Percentiles rank a stretch among this genome's conserved stretches.
These are phyloP conservation scores for Plectranthus barbatus DNA, from an alignment of 257 asterid genomes.

Conservation along the genomic window DNA sequence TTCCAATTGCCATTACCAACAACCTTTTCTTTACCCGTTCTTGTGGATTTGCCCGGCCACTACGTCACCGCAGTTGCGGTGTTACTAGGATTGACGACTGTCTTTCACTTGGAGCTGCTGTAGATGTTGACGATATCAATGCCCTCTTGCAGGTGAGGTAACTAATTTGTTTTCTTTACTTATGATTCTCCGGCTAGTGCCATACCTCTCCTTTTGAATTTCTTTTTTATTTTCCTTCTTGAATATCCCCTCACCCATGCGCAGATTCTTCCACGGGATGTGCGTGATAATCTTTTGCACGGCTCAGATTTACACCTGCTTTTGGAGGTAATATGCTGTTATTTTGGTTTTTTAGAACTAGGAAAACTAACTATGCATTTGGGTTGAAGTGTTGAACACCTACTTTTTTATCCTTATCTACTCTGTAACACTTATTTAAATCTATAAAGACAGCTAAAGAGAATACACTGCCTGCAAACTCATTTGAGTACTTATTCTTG, in stretches of 20 bases:
- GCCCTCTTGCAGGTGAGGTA: slow-evolving; percentile 37
- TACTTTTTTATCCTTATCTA: not conserved
- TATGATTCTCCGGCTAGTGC: not conserved
- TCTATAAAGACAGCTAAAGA: not conserved
- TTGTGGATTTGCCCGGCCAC: not conserved
- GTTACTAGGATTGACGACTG: not conserved
- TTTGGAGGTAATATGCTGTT: slow-evolving; percentile 41
- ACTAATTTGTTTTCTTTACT: not conserved
- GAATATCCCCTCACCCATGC: not conserved
- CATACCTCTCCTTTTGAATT: not conserved
- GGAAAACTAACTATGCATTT: not conserved
- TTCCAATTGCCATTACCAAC: not conserved
- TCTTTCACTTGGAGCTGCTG: not conserved
- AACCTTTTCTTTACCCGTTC: not conserved
- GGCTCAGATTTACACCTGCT: slow-evolving; percentile 39
- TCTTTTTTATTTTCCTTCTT: not conserved
- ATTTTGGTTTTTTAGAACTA: not conserved
- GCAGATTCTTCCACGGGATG: slow-evolving; percentile 69
- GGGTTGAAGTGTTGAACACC: too few relatives aligned
- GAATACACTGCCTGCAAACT: not conserved
- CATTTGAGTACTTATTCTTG: not conserved
- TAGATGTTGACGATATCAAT: slow-evolving; percentile 27
- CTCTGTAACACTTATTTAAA: not conserved
- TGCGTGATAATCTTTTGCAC: slow-evolving; percentile 35
- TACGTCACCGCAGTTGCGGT: not conserved